phyloP scores from a whole-genome alignment of 441 rosid genomes.

The Gossypium schwendimanii region DNA sequence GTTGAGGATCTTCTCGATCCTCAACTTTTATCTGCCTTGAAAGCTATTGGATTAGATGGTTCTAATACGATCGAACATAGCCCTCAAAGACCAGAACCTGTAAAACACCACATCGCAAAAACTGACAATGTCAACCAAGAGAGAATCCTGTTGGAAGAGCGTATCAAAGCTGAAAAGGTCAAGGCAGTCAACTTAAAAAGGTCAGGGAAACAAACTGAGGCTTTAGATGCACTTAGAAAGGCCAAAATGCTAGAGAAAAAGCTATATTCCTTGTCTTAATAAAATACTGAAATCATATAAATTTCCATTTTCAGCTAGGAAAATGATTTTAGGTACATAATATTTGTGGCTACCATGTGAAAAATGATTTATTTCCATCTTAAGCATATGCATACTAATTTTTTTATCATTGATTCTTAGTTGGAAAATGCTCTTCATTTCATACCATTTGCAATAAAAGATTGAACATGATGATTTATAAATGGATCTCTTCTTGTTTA shows the following conservation, averaged over 20 bases:
- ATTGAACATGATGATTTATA: not conserved
- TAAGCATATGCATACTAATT: not conserved
- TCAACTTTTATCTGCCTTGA: slow-evolving; percentile 73
- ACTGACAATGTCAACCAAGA: slow-evolving; percentile 40
- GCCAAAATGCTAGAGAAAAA: slow-evolving; percentile 75
- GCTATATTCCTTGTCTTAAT: slow-evolving; percentile 39
- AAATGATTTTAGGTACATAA: not conserved
- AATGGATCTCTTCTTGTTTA: not conserved
- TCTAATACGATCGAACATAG: slow-evolving; percentile 17
- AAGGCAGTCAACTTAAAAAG: slow-evolving; percentile 77
- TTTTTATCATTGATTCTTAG: not conserved
- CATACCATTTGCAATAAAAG: not conserved
- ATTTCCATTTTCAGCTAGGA: not conserved
- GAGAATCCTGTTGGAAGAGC: slow-evolving; percentile 50
- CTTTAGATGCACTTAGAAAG: slow-evolving; percentile 76
- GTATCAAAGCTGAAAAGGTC: slow-evolving; percentile 66
- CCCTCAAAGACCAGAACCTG: slow-evolving; percentile 30
- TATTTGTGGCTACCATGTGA: not conserved
- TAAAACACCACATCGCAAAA: slow-evolving; percentile 25
- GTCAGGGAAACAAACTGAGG: slow-evolving; percentile 85
- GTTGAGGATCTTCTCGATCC: slow-evolving; percentile 94
- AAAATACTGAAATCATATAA: slow-evolving; percentile 10
- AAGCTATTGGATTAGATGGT: slow-evolving; percentile 62
- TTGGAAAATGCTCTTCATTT: not conserved
- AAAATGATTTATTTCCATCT: not conserved